phyloP scores from a whole-genome alignment of 305 asterid species.

The Ajuga reptans region DNA sequence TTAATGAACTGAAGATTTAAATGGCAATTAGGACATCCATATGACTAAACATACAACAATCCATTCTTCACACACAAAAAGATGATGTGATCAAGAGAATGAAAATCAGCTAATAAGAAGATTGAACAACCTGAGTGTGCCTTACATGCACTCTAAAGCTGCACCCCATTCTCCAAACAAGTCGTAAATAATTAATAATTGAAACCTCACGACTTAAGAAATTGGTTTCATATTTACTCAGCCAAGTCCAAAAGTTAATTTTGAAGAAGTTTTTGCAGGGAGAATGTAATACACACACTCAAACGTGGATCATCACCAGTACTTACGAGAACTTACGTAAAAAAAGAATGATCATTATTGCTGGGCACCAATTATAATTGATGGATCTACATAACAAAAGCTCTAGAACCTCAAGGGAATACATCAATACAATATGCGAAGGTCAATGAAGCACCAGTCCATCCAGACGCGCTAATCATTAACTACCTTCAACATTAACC shows the following conservation, averaged over 20 bases:
- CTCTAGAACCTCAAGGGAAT: background rate
- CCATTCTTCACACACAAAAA: background rate
- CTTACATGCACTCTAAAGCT: background rate
- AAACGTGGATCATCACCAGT: background rate
- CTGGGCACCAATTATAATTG: constrained; percentile 3
- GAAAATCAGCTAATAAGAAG: background rate
- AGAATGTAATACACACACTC: background rate
- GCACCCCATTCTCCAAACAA: constrained; percentile 12
- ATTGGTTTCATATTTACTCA: background rate
- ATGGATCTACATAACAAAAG: background rate
- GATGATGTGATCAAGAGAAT: background rate
- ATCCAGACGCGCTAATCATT: background rate
- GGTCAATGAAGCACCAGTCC: background rate
- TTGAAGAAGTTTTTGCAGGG: background rate
- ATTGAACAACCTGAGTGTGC: constrained; percentile 5
- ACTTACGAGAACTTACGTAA: background rate
- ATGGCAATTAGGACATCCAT: background rate
- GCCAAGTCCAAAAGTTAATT: background rate
- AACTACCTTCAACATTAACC: background rate
- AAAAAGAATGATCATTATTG: background rate
- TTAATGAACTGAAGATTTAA: background rate
- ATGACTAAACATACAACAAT: background rate
- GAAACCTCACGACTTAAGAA: background rate
- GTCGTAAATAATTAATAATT: background rate
- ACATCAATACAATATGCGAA: background rate